Evolutionary conservation across 352 stramenopile genomes (phyloP).

Genomic region (Globisporangium middletonii): DNA sequence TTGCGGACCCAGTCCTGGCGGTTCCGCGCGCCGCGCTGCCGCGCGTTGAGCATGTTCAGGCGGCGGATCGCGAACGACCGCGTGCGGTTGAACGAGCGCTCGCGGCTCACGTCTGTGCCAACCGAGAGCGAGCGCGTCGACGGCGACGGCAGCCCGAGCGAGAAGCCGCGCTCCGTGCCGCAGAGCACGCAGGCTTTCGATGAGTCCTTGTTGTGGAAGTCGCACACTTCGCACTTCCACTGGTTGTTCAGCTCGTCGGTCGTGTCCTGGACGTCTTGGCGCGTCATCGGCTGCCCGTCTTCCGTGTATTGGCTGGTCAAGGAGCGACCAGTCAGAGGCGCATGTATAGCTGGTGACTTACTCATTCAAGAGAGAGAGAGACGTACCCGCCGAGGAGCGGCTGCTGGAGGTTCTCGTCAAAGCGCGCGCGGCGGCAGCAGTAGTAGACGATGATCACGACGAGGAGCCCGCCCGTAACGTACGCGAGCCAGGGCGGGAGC

Average conservation of each 20-base stretch:
- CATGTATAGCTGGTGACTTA: background rate
- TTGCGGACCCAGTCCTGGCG: slow-evolving; percentile 82
- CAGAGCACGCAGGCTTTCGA: slow-evolving; percentile 71
- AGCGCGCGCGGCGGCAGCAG: slow-evolving; percentile 78
- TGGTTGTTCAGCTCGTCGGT: slow-evolving; percentile 75
- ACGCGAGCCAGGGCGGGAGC: slow-evolving; percentile 77
- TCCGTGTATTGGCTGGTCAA: slow-evolving; percentile 71
- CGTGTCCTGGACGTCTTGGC: slow-evolving; percentile 80
- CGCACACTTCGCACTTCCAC: slow-evolving; percentile 86
- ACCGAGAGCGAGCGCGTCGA: slow-evolving; percentile 25
- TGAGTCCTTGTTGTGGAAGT: slow-evolving; percentile 86
- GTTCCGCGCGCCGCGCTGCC: slow-evolving; percentile 74
- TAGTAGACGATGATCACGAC: slow-evolving; percentile 89
- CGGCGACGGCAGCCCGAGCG: slow-evolving; percentile 53
- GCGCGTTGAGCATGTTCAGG: slow-evolving; percentile 82
- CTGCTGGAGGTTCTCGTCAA: slow-evolving; percentile 85
- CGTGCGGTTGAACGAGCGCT: slow-evolving; percentile 81
- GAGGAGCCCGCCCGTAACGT: slow-evolving; percentile 75
- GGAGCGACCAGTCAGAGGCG: background rate
- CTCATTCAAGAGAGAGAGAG: background rate
- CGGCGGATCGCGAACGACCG: slow-evolving; percentile 83
- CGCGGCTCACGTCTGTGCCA: slow-evolving; percentile 30
- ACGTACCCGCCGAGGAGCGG: slow-evolving; percentile 60
- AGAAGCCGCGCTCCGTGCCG: slow-evolving; percentile 78
- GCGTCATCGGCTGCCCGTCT: slow-evolving; percentile 81